A percentile compares a stretch with the other conserved stretches of the same genome.
phyloP scores from a whole-genome alignment of 345 rosid genomes.

The Acer saccharum region DNA sequence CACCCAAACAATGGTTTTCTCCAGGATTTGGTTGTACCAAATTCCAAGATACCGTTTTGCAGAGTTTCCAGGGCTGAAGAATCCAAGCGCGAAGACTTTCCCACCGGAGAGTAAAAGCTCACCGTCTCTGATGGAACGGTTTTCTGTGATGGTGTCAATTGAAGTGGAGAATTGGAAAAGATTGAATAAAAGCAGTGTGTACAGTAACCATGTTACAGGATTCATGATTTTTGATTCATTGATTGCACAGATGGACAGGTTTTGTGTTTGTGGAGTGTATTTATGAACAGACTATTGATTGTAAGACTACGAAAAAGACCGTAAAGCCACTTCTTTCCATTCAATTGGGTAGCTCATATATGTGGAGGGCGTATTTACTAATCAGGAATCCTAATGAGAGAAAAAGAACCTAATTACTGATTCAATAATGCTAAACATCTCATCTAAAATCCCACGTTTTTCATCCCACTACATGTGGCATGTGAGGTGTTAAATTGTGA shows the following conservation, averaged over 20 bases:
- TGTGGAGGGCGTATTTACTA: too few species aligned
- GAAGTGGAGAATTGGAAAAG: constrained; percentile 27
- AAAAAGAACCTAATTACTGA: too few species aligned
- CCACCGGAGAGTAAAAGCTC: constrained; percentile 42
- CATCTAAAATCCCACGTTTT: too few species aligned
- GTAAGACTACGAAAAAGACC: too few species aligned
- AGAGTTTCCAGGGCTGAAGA: constrained; percentile 57
- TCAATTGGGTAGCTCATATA: too few species aligned
- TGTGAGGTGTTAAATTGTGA: too few species aligned
- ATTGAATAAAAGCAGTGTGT: constrained; percentile 14
- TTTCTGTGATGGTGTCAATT: constrained; percentile 31
- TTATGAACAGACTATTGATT: too few species aligned
- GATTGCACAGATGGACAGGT: constrained; percentile 12
- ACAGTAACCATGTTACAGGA: background rate
- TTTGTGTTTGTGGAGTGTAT: too few species aligned
- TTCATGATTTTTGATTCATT: constrained; percentile 15
- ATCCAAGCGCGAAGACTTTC: constrained; percentile 56
- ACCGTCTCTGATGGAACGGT: constrained; percentile 45
- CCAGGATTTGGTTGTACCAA: constrained; percentile 61
- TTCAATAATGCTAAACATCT: too few species aligned
- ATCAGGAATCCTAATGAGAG: too few species aligned
- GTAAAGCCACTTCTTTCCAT: too few species aligned
- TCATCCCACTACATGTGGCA: too few species aligned
- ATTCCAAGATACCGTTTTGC: constrained; percentile 65
- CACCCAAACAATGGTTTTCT: constrained; percentile 67